Conservation (phyloP, 169 alveolate species). For the Babesia bigemina region DNA sequence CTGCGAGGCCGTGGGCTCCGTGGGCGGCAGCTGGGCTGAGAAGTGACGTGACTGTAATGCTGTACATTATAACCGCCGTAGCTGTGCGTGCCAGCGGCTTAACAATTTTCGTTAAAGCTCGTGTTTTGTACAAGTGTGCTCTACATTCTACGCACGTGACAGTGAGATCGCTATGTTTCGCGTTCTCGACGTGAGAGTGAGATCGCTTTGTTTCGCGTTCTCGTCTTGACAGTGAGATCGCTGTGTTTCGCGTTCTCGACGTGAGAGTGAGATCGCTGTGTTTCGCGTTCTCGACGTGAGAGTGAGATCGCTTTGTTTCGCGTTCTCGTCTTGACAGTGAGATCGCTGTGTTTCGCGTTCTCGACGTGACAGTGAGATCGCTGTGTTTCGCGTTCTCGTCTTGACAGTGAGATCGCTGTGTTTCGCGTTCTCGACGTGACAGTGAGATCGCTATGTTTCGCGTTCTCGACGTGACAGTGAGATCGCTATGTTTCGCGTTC, state of each 20-base stretch:
- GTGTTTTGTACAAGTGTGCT: neutral
- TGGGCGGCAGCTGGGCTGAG: constrained; percentile 85
- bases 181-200: neutral
- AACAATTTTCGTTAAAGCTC: too few relatives aligned
- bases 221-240: neutral
- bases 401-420: neutral
- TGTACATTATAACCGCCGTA: neutral
- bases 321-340: neutral
- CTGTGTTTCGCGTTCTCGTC: too few relatives aligned
- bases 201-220: too few relatives aligned
- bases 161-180: too few relatives aligned
- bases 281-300: neutral
- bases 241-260: neutral
- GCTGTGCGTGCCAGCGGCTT: too few relatives aligned
- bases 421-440: neutral
- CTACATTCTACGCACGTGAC: neutral
- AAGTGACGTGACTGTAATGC: constrained; percentile 48
- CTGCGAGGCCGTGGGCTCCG: constrained; percentile 82
- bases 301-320: too few relatives aligned
- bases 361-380: neutral
- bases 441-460: too few relatives aligned
- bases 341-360: too few relatives aligned
- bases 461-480: neutral
- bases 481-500: too few relatives aligned
- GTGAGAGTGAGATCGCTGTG: neutral